Conservation (phyloP, 768 basidiomycete species). For the Gymnopilus junonius region DNA sequence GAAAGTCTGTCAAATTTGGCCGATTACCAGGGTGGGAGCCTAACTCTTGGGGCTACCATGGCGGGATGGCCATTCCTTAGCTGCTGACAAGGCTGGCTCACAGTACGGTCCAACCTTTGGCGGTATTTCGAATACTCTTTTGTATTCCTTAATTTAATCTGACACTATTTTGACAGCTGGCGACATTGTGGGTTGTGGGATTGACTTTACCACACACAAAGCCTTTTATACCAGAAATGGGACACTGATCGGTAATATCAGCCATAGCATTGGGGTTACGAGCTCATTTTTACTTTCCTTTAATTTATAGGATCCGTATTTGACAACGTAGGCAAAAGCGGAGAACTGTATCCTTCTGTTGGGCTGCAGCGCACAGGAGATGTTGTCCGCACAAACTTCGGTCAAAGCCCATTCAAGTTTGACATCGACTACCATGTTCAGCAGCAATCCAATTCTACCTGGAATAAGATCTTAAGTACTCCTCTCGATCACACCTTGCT, state of each 20-base stretch:
- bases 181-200: slow-evolving; percentile 90
- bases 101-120: slow-evolving; percentile 82
- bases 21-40: slow-evolving; percentile 88
- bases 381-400: slow-evolving; percentile 85
- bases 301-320: slow-evolving; percentile 62
- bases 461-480: slow-evolving; percentile 68
- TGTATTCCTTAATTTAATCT: background rate
- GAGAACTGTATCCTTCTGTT: slow-evolving; percentile 83
- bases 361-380: slow-evolving; percentile 85
- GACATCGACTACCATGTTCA: slow-evolving; percentile 90
- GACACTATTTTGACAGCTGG: slow-evolving; percentile 62
- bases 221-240: slow-evolving; percentile 95
- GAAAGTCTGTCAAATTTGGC: slow-evolving; percentile 63
- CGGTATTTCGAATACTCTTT: slow-evolving; percentile 52
- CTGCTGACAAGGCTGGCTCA: slow-evolving; percentile 71
- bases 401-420: slow-evolving; percentile 81
- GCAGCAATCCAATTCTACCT: slow-evolving; percentile 65
- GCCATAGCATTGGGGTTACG: background rate
- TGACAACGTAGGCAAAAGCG: slow-evolving; percentile 68
- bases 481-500: slow-evolving; percentile 48
- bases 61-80: slow-evolving; percentile 83
- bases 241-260: slow-evolving; percentile 58
- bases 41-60: slow-evolving; percentile 91
- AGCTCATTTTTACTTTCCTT: slow-evolving; percentile 6
- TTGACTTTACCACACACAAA: slow-evolving; percentile 82